Evolutionary conservation across 2,329 filamentous ascomycete genomes (phyloP).

Genomic region (Pseudopithomyces chartarum): DNA sequence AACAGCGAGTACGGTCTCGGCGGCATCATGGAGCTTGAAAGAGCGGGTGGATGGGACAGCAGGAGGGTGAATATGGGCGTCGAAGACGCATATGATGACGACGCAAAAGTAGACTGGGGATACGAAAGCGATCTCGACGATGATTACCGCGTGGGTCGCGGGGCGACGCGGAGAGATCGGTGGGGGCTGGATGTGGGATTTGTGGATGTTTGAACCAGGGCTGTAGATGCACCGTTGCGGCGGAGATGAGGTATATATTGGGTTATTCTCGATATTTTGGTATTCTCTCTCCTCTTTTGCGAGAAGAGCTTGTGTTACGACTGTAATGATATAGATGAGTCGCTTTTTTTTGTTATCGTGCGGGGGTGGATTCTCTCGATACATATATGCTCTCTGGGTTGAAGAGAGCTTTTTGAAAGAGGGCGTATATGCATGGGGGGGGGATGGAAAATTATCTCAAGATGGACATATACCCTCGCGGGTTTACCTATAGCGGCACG

Average conservation of each 20-base stretch:
- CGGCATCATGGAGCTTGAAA: slow-evolving; percentile 68
- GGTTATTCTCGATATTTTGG: background rate
- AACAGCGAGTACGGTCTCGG: slow-evolving; percentile 70
- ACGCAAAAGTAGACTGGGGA: slow-evolving; percentile 28
- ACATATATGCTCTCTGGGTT: too few species aligned
- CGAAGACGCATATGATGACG: slow-evolving; percentile 11
- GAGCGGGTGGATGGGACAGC: slow-evolving; percentile 29
- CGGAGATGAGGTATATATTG: background rate
- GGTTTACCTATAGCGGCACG: too few species aligned
- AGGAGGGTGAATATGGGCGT: slow-evolving; percentile 3
- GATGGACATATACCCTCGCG: background rate
- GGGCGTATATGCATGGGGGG: background rate
- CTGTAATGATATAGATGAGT: background rate
- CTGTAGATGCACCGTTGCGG: slow-evolving; percentile 32
- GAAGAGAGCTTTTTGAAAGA: background rate
- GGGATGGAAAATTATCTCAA: background rate
- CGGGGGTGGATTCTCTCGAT: background rate
- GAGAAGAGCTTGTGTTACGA: background rate
- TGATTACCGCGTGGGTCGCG: slow-evolving; percentile 15
- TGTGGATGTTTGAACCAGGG: slow-evolving; percentile 31
- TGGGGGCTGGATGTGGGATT: slow-evolving; percentile 31
- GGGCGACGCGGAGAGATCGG: slow-evolving; percentile 22
- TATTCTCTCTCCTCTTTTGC: background rate
- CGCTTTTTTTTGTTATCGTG: background rate
- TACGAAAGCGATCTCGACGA: slow-evolving; percentile 24